Evolutionary conservation across 2,329 filamentous ascomycete species (phyloP).

Genomic region (Shiraia sp.): DNA sequence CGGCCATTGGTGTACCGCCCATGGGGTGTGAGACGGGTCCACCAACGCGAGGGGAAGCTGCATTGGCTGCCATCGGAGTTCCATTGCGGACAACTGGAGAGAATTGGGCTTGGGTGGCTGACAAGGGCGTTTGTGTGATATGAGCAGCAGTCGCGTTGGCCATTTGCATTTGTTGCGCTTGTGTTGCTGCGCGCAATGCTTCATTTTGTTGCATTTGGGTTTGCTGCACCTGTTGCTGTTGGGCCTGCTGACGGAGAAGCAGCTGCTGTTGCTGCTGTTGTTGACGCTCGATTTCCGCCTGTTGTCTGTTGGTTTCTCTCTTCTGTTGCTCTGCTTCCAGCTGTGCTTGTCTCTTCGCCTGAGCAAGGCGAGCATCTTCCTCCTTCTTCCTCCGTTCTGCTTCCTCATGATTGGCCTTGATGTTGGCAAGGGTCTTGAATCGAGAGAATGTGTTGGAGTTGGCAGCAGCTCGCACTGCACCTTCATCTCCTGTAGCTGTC

Average conservation of each 20-base stretch:
- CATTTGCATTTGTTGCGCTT: conserved; percentile 41
- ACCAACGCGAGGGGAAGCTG: conserved; percentile 49
- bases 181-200: conserved; percentile 41
- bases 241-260: conserved; percentile 45
- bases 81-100: conserved; percentile 61
- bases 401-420: conserved; percentile 76
- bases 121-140: conserved; percentile 53
- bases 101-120: conserved; percentile 61
- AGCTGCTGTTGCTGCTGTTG: conserved; percentile 30
- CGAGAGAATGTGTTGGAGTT: conserved; percentile 86
- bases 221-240: conserved; percentile 36
- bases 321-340: conserved; percentile 40
- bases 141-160: conserved; percentile 25
- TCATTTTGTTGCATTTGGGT: conserved; percentile 36
- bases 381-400: conserved; percentile 59
- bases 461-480: conserved; percentile 62
- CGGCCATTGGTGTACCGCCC: conserved; percentile 52
- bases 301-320: conserved; percentile 36
- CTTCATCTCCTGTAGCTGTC: conserved; percentile 66
- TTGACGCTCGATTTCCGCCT: conserved; percentile 28
- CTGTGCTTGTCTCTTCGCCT: conserved; percentile 47
- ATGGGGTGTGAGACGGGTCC: conserved; percentile 40
- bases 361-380: conserved; percentile 51
- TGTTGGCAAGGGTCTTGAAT: conserved; percentile 88
- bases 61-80: conserved; percentile 48